These are phyloP conservation scores for Solanum corneliomulleri DNA, from an alignment of 257 asterid species.

Conservation along the genomic window DNA sequence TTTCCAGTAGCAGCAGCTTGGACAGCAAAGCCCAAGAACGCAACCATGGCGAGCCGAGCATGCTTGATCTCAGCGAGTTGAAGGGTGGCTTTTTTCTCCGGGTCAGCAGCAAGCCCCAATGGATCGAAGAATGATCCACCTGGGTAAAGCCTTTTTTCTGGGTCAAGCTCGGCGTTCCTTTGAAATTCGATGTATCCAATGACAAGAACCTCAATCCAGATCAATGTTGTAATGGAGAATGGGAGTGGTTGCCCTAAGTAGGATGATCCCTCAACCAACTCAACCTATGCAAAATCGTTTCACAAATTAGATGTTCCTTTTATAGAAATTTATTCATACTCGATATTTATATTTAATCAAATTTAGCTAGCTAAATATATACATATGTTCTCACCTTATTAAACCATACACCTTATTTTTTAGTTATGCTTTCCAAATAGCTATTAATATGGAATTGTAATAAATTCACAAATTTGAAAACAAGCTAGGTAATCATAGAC, in stretches of 20 bases:
- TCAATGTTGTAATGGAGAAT: conserved; percentile 72
- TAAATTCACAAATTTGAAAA: not conserved
- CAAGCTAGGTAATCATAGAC: not conserved
- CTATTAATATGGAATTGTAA: not conserved
- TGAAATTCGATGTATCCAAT: conserved; percentile 96
- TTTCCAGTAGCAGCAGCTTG: conserved; percentile 96
- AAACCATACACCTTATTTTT: too few relatives aligned
- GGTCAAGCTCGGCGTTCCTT: conserved; percentile 91
- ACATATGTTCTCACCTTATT: too few relatives aligned
- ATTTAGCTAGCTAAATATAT: not conserved
- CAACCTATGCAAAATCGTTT: conserved; percentile 38
- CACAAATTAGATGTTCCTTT: not conserved
- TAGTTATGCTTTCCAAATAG: not conserved
- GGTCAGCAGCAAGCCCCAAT: conserved; percentile 86
- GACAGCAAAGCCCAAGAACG: conserved; percentile 77
- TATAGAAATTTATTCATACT: not conserved
- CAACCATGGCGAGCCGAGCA: conserved; percentile 98
- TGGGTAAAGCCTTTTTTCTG: conserved; percentile 88
- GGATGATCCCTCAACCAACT: conserved; percentile 80
- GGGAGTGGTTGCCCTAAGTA: conserved; percentile 96
- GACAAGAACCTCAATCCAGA: conserved; percentile 73
- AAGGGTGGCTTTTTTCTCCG: conserved; percentile 72
- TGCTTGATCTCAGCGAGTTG: conserved; percentile 98
- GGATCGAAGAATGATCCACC: conserved; percentile 94
- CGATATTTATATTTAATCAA: not conserved